Conservation (phyloP, 805 yeast species). For the Saccharomycopsis fibuligera region DNA sequence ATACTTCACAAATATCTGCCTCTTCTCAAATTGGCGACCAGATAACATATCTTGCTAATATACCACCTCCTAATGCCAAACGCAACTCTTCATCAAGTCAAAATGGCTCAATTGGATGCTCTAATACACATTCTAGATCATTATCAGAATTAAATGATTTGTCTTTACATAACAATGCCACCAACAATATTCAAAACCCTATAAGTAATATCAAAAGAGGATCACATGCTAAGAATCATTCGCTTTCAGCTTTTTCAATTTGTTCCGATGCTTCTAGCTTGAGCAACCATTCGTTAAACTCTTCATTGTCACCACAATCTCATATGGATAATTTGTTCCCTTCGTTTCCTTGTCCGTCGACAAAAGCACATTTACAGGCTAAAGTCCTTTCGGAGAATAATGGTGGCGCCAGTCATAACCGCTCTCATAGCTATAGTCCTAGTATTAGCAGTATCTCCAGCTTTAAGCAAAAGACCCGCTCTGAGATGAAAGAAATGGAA, state of each 20-base stretch:
- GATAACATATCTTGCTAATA: conserved; percentile 4
- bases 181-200: too few relatives aligned
- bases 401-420: background rate
- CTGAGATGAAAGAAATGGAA: conserved; percentile 18
- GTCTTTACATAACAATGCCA: background rate
- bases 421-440: conserved; percentile 10
- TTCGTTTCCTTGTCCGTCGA: background rate
- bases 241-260: conserved; percentile 4
- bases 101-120: background rate
- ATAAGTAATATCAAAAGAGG: too few relatives aligned
- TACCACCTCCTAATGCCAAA: conserved; percentile 13
- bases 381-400: background rate
- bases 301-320: conserved; percentile 10
- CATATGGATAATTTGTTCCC: background rate
- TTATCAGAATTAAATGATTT: conserved; percentile 3
- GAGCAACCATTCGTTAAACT: background rate
- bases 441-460: conserved; percentile 9
- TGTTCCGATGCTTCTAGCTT: conserved; percentile 10
- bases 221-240: conserved; percentile 5
- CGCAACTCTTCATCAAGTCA: background rate
- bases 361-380: background rate
- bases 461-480: background rate
- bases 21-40: conserved; percentile 4
- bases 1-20: background rate
- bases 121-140: conserved; percentile 3